A percentile compares a stretch with the other conserved stretches of the same genome.
Evolutionary conservation across 768 basidiomycete genomes (phyloP).

Genomic region (Fomitopsis serialis): DNA sequence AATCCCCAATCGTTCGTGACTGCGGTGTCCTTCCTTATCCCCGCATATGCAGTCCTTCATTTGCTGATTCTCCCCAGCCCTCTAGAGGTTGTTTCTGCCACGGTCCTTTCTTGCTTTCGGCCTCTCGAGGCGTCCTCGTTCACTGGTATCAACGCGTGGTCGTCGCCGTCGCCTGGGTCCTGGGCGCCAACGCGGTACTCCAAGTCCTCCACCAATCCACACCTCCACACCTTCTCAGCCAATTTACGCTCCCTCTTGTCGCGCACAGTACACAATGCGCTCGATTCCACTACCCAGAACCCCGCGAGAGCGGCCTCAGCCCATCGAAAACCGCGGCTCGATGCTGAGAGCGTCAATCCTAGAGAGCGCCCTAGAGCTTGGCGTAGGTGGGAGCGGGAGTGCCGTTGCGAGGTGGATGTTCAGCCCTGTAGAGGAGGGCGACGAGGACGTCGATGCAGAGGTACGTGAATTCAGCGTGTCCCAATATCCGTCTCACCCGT

Average conservation of each 20-base stretch:
- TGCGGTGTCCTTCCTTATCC: not conserved
- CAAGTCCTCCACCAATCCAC: not conserved
- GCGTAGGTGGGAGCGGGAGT: constrained; percentile 50
- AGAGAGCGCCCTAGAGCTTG: constrained; percentile 66
- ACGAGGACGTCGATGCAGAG: constrained; percentile 42
- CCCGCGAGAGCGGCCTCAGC: not conserved
- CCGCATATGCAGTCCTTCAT: not conserved
- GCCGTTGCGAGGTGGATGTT: constrained; percentile 72
- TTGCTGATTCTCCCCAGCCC: not conserved
- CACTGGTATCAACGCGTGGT: not conserved
- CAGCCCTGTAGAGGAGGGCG: constrained; percentile 51
- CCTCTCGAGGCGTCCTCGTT: not conserved
- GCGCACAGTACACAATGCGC: not conserved
- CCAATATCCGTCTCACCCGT: not conserved
- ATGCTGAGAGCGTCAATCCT: constrained; percentile 67
- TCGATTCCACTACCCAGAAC: not conserved
- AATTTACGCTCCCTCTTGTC: not conserved
- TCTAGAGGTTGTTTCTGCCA: not conserved
- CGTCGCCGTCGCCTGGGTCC: not conserved
- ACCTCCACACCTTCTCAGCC: not conserved
- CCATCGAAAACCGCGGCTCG: constrained; percentile 39
- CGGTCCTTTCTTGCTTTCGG: not conserved
- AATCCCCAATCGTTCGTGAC: not conserved
- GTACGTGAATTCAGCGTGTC: constrained; percentile 14
- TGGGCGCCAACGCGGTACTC: not conserved